Base-by-base conservation (phyloP, 2,329 filamentous ascomycete genomes). In the Apiospora kogelbergensis region DNA sequence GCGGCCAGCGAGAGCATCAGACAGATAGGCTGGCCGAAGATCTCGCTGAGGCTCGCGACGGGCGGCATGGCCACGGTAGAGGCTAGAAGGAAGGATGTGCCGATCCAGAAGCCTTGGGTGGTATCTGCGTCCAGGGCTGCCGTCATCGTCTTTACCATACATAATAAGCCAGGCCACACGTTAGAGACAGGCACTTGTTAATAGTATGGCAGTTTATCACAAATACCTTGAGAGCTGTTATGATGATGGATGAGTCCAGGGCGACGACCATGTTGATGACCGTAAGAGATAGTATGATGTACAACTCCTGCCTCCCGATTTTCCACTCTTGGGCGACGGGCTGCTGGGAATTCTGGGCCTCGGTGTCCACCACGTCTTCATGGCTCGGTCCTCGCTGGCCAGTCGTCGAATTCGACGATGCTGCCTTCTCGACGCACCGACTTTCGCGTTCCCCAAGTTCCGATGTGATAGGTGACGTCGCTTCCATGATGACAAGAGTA, bases 231-330 rank as follows among this genome's bases (percentile, higher is more conserved):
- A 70, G 57, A 26, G 69, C 69, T 30, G 69, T 70, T 17, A 68
- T 67, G 33, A 70, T 70, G 41, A 70, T 67, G 17, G 69, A 70
- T 5, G 69, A 65, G 45, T 70, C 69, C n/a, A 70, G 45, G n/a
- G 69, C 69, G 30, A 70, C 69, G 45, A 70, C 67, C 69, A 70
- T 68, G 67, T 68, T 70, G 30, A 70, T 70, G n/a, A 70, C 22
- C 3, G 65, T 64, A 20, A 70, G 57, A 10, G 67, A 68, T 2
- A 70, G 24, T 11, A 70, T 68, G 33, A 70, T 70, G 42, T 44
- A 63, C 10, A 70, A 40, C 40, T 70, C 67, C n/a, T 70, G 64
- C 42, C 15, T 68, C 22, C 64, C 42, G 5, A 70, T 70, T 30
- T 67, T 67, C 69, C 69, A 70, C 4, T 70, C 69, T 4, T 26